phyloP scores from a whole-genome alignment of 495 filamentous ascomycete species.

The Ramalina intermedia region DNA sequence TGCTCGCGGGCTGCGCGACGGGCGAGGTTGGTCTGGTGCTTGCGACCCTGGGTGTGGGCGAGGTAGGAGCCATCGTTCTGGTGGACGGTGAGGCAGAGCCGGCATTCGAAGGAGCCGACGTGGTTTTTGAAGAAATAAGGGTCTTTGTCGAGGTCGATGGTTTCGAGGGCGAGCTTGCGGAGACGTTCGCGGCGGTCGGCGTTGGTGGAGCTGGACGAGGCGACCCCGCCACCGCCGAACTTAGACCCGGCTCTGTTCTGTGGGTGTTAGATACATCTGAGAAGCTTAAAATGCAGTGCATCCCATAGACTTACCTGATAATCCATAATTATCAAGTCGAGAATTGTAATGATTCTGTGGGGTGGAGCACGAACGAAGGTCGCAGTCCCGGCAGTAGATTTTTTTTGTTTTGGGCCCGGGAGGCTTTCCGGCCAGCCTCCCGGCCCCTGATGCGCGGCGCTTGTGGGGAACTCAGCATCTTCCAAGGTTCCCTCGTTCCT shows the following conservation, averaged over 20 bases:
- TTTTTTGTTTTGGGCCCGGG: no score
- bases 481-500: no score
- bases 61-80: slow-evolving; percentile 99
- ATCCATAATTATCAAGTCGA: slow-evolving; percentile 30
- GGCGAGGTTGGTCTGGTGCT: slow-evolving; percentile 99
- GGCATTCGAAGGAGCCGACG: slow-evolving; percentile 94
- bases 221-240: slow-evolving; percentile 94
- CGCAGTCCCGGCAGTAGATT: no score
- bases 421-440: no score
- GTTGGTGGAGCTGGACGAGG: slow-evolving; percentile 83
- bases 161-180: slow-evolving; percentile 93
- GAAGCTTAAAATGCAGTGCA: neutral
- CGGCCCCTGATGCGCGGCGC: no score
- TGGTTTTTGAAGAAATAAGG: slow-evolving; percentile 99
- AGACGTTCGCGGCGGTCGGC: slow-evolving; percentile 94
- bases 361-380: no score
- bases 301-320: slow-evolving; percentile 33
- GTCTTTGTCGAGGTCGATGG: slow-evolving; percentile 98
- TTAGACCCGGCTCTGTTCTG: slow-evolving; percentile 96
- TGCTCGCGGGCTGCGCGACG: slow-evolving; percentile 86
- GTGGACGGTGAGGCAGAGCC: slow-evolving; percentile 96
- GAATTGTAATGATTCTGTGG: no score
- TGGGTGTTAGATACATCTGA: slow-evolving; percentile 18
- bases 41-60: slow-evolving; percentile 94
- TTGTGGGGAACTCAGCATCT: no score